Conservation (phyloP, 352 stramenopile genomes). For the Globisporangium ultimum region DNA sequence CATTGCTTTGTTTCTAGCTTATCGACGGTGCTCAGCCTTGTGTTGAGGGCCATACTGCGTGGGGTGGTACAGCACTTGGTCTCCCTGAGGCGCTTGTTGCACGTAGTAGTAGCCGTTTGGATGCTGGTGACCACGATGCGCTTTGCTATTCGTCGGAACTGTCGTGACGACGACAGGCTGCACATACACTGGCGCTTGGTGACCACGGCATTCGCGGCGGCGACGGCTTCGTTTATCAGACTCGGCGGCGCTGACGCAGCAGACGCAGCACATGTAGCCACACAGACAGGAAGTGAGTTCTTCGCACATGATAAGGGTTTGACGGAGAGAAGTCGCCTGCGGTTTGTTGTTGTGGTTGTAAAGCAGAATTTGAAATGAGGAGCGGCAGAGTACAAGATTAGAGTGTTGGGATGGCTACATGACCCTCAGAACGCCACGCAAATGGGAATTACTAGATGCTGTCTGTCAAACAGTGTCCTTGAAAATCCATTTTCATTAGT, state of each 20-base stretch:
- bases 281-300: constrained; percentile 31
- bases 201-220: background rate
- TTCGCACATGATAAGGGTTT: constrained; percentile 17
- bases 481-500: no score
- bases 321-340: no score
- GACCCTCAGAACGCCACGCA: background rate
- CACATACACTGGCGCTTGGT: constrained; percentile 26
- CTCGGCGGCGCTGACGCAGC: constrained; percentile 14
- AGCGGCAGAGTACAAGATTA: no score
- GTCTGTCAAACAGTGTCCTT: no score
- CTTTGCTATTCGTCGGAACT: background rate
- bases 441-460: no score
- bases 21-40: background rate
- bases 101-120: constrained; percentile 16
- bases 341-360: no score
- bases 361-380: no score
- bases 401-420: no score
- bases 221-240: constrained; percentile 14
- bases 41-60: no score
- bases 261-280: constrained; percentile 20
- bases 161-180: constrained; percentile 28
- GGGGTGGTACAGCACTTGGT: no score
- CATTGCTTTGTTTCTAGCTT: background rate
- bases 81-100: background rate
- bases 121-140: background rate